Evolutionary conservation across 306 rosid genomes (phyloP).

Genomic region (Begonia fuchsioides): DNA sequence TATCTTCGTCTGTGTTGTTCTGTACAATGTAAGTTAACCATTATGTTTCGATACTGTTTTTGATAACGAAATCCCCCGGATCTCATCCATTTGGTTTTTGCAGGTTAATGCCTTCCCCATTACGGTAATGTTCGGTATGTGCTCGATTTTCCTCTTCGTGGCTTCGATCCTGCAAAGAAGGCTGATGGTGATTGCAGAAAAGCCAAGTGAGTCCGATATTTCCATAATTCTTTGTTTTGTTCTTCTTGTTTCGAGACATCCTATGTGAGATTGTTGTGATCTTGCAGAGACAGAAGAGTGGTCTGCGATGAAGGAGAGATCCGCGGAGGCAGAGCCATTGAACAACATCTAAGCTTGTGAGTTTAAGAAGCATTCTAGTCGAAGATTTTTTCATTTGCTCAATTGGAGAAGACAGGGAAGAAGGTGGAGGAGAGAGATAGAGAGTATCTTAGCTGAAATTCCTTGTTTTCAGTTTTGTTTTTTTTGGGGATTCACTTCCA

Average conservation of each 20-base stretch:
- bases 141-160: conserved; percentile 80
- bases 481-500: too few species aligned
- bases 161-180: conserved; percentile 83
- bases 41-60: not conserved
- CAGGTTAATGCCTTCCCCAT: conserved; percentile 96
- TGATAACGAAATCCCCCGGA: too few species aligned
- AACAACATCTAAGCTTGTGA: conserved; percentile 39
- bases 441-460: too few species aligned
- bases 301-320: conserved; percentile 59
- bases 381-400: too few species aligned
- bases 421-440: too few species aligned
- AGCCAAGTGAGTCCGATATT: conserved; percentile 74
- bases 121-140: conserved; percentile 92
- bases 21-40: conserved; percentile 81
- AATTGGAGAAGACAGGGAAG: not conserved
- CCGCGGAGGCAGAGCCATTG: conserved; percentile 57
- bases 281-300: conserved; percentile 54
- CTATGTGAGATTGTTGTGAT: not conserved
- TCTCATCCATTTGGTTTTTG: conserved; percentile 4
- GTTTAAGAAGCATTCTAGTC: too few species aligned
- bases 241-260: too few species aligned
- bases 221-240: too few species aligned
- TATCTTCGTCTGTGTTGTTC: conserved; percentile 82
- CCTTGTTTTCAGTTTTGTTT: too few species aligned
- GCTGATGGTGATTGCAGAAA: conserved; percentile 61